phyloP scores from a whole-genome alignment of 495 filamentous ascomycete species.

The Aspergillus taichungensis region DNA sequence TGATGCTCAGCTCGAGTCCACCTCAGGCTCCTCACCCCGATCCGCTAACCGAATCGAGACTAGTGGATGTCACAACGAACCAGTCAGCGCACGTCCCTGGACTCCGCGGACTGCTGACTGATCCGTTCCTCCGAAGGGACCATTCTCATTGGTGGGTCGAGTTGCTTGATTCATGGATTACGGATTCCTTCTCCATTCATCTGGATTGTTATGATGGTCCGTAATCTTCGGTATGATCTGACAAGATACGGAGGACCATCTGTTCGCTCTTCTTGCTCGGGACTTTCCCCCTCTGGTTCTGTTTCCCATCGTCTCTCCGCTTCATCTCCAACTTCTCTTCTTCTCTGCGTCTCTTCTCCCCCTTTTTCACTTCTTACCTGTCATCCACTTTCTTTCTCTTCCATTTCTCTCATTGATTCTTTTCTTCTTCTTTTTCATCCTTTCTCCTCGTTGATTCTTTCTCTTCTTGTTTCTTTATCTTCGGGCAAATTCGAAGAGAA shows the following conservation, averaged over 20 bases:
- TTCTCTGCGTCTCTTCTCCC: slow-evolving; percentile 12
- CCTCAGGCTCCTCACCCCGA: background rate
- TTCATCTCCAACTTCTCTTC: slow-evolving; percentile 16
- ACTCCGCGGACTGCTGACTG: background rate
- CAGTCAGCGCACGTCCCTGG: background rate
- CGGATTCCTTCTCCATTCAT: no score
- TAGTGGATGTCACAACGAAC: background rate
- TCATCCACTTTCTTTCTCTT: slow-evolving; percentile 24
- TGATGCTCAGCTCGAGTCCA: slow-evolving; percentile 5
- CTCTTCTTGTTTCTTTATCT: slow-evolving; percentile 6
- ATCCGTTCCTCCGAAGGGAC: no score
- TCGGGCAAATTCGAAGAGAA: background rate
- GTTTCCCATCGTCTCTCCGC: slow-evolving; percentile 10
- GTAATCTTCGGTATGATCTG: no score
- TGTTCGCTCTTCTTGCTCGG: no score
- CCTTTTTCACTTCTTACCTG: slow-evolving; percentile 15
- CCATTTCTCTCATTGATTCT: slow-evolving; percentile 19
- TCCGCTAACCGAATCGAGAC: background rate
- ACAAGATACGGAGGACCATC: no score
- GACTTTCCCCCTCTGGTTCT: slow-evolving; percentile 17
- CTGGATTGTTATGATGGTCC: no score
- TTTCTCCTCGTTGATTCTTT: slow-evolving; percentile 15
- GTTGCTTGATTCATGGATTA: no score
- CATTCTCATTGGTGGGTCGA: no score
- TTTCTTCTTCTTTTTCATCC: no score